A percentile compares a stretch with the other conserved stretches of the same genome.
Conservation (phyloP, 176 grass and related monocot species). For the Zoysia japonica region DNA sequence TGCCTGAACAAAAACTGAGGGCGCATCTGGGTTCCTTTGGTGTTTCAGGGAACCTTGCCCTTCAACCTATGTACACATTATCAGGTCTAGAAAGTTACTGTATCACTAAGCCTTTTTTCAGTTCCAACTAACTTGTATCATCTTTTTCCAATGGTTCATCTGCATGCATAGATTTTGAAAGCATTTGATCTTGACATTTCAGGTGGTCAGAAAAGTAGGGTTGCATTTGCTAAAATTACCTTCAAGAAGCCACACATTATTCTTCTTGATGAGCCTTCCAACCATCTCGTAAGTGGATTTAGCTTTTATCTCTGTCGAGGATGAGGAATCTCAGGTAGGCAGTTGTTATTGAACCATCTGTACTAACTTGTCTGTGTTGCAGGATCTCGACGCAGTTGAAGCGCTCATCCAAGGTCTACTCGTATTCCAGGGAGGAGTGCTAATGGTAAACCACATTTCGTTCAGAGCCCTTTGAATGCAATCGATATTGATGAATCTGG, state of each 20-base stretch:
- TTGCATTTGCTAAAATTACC: constrained; percentile 94
- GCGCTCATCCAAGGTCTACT: constrained; percentile 93
- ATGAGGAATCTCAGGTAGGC: neutral
- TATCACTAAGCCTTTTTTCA: neutral
- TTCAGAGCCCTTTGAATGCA: neutral
- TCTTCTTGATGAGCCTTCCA: constrained; percentile 94
- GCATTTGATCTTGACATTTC: constrained; percentile 37
- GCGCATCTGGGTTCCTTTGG: constrained; percentile 88
- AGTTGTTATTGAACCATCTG: neutral
- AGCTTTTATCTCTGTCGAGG: neutral
- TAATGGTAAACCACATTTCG: constrained; percentile 60
- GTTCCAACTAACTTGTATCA: neutral
- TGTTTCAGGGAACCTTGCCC: constrained; percentile 87
- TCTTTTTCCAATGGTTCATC: neutral
- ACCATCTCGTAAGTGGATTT: constrained; percentile 80
- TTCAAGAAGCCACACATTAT: constrained; percentile 98
- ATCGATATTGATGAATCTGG: neutral
- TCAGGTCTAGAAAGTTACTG: constrained; percentile 51
- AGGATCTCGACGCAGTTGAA: constrained; percentile 96
- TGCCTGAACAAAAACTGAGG: constrained; percentile 95
- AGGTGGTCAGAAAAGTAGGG: constrained; percentile 98
- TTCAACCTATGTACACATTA: constrained; percentile 92
- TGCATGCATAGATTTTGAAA: neutral
- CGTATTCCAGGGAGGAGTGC: constrained; percentile 93
- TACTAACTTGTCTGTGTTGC: constrained; percentile 19